A percentile compares a stretch with the other conserved stretches of the same genome.
These are phyloP conservation scores for Myxozyma monticola DNA, from an alignment of 805 yeast species.

Conservation along the genomic window DNA sequence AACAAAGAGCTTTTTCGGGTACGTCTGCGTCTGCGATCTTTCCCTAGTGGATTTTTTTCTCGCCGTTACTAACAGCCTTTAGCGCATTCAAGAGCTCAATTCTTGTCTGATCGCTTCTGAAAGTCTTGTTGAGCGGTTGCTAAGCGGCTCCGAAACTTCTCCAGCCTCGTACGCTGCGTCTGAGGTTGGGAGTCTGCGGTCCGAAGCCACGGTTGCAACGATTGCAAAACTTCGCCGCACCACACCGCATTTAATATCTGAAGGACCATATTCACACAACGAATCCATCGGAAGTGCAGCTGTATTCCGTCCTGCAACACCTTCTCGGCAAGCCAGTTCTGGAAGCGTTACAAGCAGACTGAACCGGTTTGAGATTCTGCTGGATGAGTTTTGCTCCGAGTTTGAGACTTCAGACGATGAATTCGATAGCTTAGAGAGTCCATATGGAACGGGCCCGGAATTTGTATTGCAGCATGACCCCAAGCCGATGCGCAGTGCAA, in stretches of 20 bases:
- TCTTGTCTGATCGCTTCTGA: slow-evolving; percentile 27
- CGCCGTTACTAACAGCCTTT: background rate
- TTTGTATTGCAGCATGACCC: too few relatives aligned
- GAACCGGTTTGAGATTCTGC: slow-evolving; percentile 27
- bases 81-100: slow-evolving; percentile 30
- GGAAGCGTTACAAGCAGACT: slow-evolving; percentile 20
- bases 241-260: too few relatives aligned
- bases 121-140: slow-evolving; percentile 25
- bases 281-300: too few relatives aligned
- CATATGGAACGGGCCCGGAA: too few relatives aligned
- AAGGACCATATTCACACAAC: too few relatives aligned
- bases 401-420: slow-evolving; percentile 24
- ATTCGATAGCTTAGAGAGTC: slow-evolving; percentile 1
- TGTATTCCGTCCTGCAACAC: background rate
- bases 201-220: too few relatives aligned
- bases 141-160: too few relatives aligned
- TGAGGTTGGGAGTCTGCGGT: too few relatives aligned
- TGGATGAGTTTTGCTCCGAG: slow-evolving; percentile 28
- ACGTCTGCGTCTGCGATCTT: background rate
- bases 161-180: too few relatives aligned
- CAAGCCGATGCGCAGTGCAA: too few relatives aligned
- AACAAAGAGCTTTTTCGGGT: slow-evolving; percentile 20
- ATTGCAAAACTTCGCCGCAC: too few relatives aligned
- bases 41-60: background rate
- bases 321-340: background rate